These are phyloP conservation scores for Drechmeria coniospora DNA, from an alignment of 2,329 filamentous ascomycete genomes.

Conservation along the genomic window DNA sequence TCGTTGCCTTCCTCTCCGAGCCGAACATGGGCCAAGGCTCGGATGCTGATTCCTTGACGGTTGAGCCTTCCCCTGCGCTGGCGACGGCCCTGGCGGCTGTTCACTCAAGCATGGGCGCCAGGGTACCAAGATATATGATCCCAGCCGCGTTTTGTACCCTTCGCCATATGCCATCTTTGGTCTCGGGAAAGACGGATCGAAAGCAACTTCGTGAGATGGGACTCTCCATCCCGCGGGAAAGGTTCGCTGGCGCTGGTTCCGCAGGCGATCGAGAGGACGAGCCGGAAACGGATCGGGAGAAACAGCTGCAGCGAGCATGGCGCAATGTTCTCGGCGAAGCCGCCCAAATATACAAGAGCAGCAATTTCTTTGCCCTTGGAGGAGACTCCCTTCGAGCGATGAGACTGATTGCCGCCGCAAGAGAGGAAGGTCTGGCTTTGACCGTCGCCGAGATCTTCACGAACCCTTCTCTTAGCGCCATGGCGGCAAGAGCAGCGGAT, in stretches of 20 bases:
- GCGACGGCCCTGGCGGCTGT: conserved; percentile 14
- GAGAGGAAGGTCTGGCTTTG: conserved; percentile 21
- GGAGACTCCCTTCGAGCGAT: conserved; percentile 38
- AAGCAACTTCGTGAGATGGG: conserved; percentile 32
- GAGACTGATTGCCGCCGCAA: conserved; percentile 29
- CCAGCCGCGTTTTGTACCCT: conserved; percentile 31
- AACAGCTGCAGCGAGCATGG: conserved; percentile 22
- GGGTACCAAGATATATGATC: conserved; percentile 30
- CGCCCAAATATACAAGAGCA: conserved; percentile 17
- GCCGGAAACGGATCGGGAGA: conserved; percentile 22
- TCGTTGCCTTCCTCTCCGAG: conserved; percentile 29
- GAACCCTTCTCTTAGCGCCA: conserved; percentile 25
- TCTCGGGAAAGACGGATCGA: conserved; percentile 34
- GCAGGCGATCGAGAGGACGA: conserved; percentile 13
- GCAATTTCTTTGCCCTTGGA: conserved; percentile 32
- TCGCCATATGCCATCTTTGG: conserved; percentile 27
- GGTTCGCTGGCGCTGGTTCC: conserved; percentile 17
- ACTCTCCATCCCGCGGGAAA: conserved; percentile 22
- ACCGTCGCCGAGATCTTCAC: conserved; percentile 31
- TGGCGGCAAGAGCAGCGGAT: conserved; percentile 19
- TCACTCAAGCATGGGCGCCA: conserved; percentile 16
- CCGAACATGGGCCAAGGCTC: conserved; percentile 5
- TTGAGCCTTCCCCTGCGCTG: conserved; percentile 17
- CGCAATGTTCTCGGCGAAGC: conserved; percentile 19
- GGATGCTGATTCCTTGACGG: conserved; percentile 8